These are phyloP conservation scores for Globisporangium ultimum DNA, from an alignment of 352 stramenopile genomes.

Conservation along the genomic window DNA sequence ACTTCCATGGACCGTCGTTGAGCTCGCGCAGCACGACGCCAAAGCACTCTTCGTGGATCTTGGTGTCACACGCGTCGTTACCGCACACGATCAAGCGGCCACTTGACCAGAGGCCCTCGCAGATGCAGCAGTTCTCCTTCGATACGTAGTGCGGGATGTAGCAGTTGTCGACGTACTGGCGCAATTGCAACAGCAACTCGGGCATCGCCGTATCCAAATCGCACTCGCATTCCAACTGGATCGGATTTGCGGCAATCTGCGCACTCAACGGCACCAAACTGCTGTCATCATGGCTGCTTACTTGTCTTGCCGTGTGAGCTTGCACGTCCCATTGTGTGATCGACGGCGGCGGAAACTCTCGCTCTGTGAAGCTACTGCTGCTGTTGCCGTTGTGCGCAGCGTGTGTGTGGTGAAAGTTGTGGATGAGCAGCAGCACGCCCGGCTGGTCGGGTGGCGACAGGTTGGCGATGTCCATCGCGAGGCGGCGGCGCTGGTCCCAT, in stretches of 20 bases:
- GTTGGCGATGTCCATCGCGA: conserved; percentile 65
- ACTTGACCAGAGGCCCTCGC: conserved; percentile 79
- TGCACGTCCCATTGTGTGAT: conserved; percentile 24
- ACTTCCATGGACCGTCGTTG: conserved; percentile 62
- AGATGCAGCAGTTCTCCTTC: conserved; percentile 76
- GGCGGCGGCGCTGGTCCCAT: conserved; percentile 67
- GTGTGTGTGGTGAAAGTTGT: conserved; percentile 30
- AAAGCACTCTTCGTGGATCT: conserved; percentile 84
- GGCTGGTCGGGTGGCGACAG: conserved; percentile 64
- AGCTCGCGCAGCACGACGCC: conserved; percentile 57
- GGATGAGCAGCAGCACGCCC: conserved; percentile 60
- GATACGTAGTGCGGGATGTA: conserved; percentile 73
- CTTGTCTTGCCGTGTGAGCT: neutral
- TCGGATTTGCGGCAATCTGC: conserved; percentile 1
- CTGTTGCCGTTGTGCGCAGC: conserved; percentile 15
- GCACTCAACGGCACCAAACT: conserved; percentile 1
- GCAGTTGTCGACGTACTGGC: conserved; percentile 75
- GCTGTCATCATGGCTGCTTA: neutral
- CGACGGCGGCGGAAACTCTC: neutral
- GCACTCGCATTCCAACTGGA: conserved; percentile 59
- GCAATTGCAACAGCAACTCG: conserved; percentile 51
- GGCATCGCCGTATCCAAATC: conserved; percentile 56
- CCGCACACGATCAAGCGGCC: conserved; percentile 63
- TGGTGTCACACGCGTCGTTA: conserved; percentile 59
- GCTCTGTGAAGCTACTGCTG: conserved; percentile 4